Evolutionary conservation across 768 basidiomycete species (phyloP).

Genomic region (Cystoderma amianthinum): DNA sequence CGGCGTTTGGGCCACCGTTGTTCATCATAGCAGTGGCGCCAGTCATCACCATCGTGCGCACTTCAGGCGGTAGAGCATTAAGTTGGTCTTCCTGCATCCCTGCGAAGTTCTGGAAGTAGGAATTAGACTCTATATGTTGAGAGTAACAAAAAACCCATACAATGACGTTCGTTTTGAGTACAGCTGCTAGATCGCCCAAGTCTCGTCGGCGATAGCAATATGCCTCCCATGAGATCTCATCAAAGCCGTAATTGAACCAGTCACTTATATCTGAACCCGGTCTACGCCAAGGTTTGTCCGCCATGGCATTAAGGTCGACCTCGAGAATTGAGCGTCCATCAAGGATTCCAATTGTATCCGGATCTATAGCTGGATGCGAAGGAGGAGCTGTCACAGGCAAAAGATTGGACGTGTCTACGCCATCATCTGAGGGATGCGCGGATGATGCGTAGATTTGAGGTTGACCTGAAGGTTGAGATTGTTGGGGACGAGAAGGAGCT

Average conservation of each 20-base stretch:
- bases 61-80: constrained; percentile 68
- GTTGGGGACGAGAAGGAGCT: constrained; percentile 4
- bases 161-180: constrained; percentile 78
- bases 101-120: constrained; percentile 55
- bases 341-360: constrained; percentile 53
- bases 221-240: constrained; percentile 92
- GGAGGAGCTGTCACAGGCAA: constrained; percentile 67
- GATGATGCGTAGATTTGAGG: not conserved
- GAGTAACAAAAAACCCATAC: constrained; percentile 35
- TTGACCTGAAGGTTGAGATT: not conserved
- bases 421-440: constrained; percentile 21
- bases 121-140: constrained; percentile 6
- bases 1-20: constrained; percentile 42
- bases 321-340: constrained; percentile 81
- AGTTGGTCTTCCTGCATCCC: constrained; percentile 81
- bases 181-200: constrained; percentile 69
- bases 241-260: constrained; percentile 99
- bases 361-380: constrained; percentile 76
- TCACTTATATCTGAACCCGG: constrained; percentile 92
- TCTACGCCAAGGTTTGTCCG: constrained; percentile 85
- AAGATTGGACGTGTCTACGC: constrained; percentile 56
- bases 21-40: constrained; percentile 76
- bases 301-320: constrained; percentile 66
- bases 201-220: constrained; percentile 84
- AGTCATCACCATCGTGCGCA: constrained; percentile 85